Conservation (phyloP, 1,284 basidiomycete species). For the Phenoliferia sp. region DNA sequence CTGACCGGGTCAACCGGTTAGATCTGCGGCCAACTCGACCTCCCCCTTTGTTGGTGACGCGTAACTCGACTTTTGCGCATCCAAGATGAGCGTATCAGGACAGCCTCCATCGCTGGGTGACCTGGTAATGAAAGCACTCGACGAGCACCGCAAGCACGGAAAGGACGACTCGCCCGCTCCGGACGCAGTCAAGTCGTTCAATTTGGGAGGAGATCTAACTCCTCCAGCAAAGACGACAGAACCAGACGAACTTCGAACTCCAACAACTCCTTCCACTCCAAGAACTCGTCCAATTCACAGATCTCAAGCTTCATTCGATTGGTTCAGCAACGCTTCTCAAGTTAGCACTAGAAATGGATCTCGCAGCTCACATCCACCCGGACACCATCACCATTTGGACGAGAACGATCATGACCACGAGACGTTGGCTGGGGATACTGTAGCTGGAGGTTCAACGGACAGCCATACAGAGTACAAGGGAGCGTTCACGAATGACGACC, state of each 20-base stretch:
- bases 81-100: no score
- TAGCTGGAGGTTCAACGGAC: background rate
- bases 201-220: background rate
- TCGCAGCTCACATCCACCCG: no score
- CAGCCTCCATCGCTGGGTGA: background rate
- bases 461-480: background rate
- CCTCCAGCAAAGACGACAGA: background rate
- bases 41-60: no score
- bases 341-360: no score
- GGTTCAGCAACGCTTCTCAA: slow-evolving; percentile 14
- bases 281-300: no score
- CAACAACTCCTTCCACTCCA: slow-evolving; percentile 2
- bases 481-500: slow-evolving; percentile 1
- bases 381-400: background rate
- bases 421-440: background rate
- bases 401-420: background rate
- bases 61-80: background rate
- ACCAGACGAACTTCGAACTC: background rate
- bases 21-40: no score
- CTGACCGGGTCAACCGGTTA: no score
- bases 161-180: no score
- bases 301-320: slow-evolving; percentile 26
- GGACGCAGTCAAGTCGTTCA: background rate
- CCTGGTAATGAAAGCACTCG: background rate
- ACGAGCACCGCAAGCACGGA: background rate